Evolutionary conservation across 805 yeast species (phyloP).

Genomic region (Candida suzukii): DNA sequence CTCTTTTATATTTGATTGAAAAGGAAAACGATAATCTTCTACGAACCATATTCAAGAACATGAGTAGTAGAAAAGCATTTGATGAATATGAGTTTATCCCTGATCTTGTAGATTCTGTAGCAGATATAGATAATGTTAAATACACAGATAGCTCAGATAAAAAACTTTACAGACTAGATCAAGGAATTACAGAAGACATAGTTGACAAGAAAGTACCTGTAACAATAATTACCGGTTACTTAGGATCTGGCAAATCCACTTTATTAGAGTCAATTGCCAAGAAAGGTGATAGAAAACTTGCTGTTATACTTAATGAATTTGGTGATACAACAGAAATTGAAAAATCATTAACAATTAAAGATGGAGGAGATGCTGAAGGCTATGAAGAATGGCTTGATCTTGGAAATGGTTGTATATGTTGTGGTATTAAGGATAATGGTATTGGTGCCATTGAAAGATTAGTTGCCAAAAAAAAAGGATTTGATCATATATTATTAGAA

Average conservation of each 20-base stretch:
- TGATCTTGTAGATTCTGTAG: slow-evolving; percentile 17
- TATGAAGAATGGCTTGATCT: slow-evolving; percentile 94
- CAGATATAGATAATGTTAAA: slow-evolving; percentile 7
- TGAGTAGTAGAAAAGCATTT: neutral
- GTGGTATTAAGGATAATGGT: slow-evolving; percentile 93
- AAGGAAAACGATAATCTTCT: too few species aligned
- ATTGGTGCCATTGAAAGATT: slow-evolving; percentile 89
- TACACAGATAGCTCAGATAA: slow-evolving; percentile 30
- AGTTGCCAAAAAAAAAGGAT: slow-evolving; percentile 56
- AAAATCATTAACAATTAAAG: slow-evolving; percentile 66
- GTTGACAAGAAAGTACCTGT: slow-evolving; percentile 61
- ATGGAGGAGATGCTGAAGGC: slow-evolving; percentile 35
- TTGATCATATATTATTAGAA: slow-evolving; percentile 88
- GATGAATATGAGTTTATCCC: slow-evolving; percentile 19
- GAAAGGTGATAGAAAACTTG: slow-evolving; percentile 66
- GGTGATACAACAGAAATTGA: slow-evolving; percentile 90
- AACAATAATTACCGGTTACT: slow-evolving; percentile 88
- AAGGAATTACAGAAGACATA: slow-evolving; percentile 11
- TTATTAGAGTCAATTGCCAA: slow-evolving; percentile 67
- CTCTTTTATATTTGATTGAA: too few species aligned
- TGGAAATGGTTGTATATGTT: slow-evolving; percentile 95
- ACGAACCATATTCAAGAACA: too few species aligned
- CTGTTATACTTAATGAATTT: slow-evolving; percentile 87
- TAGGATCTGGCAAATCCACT: slow-evolving; percentile 94
- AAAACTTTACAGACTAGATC: slow-evolving; percentile 18